These are phyloP conservation scores for Trichopus zeylanicus DNA, from an alignment of 116 monocot species.

Conservation along the genomic window DNA sequence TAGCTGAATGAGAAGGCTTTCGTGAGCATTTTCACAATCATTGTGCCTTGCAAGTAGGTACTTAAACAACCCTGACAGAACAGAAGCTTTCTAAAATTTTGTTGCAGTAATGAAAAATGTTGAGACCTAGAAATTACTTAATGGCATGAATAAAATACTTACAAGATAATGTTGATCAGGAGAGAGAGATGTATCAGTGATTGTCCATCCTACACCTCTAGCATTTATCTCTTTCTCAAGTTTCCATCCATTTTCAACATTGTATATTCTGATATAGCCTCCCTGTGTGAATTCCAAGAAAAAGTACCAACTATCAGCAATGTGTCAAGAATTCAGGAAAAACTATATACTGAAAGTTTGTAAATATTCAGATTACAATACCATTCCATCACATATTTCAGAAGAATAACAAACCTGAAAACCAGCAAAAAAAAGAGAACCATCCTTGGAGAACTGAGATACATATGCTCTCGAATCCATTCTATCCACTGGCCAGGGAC, in stretches of 20 bases:
- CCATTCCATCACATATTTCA: too few relatives aligned
- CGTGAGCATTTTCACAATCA: too few relatives aligned
- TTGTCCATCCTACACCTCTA: slow-evolving; percentile 78
- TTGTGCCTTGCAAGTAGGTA: too few relatives aligned
- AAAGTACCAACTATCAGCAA: background rate
- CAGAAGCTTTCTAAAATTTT: too few relatives aligned
- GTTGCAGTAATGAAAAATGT: too few relatives aligned
- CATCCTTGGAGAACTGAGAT: slow-evolving; percentile 84
- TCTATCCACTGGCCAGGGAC: slow-evolving; percentile 50
- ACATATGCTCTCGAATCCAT: slow-evolving; percentile 79
- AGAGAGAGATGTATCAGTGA: slow-evolving; percentile 89
- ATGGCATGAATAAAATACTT: slow-evolving; percentile 17
- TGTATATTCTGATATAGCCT: slow-evolving; percentile 75
- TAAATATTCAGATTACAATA: too few relatives aligned
- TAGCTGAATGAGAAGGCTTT: too few relatives aligned
- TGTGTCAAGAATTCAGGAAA: background rate
- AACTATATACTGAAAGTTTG: too few relatives aligned
- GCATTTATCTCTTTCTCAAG: slow-evolving; percentile 67
- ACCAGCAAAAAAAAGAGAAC: slow-evolving; percentile 72
- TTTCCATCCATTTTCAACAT: slow-evolving; percentile 83
- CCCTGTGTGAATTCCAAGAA: slow-evolving; percentile 33
- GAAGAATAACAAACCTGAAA: slow-evolving; percentile 55
- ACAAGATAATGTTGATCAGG: slow-evolving; percentile 73
- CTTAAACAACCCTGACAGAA: too few relatives aligned
- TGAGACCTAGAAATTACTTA: too few relatives aligned